These are phyloP conservation scores for Camelina neglecta DNA, from an alignment of 345 rosid genomes.

Conservation along the genomic window DNA sequence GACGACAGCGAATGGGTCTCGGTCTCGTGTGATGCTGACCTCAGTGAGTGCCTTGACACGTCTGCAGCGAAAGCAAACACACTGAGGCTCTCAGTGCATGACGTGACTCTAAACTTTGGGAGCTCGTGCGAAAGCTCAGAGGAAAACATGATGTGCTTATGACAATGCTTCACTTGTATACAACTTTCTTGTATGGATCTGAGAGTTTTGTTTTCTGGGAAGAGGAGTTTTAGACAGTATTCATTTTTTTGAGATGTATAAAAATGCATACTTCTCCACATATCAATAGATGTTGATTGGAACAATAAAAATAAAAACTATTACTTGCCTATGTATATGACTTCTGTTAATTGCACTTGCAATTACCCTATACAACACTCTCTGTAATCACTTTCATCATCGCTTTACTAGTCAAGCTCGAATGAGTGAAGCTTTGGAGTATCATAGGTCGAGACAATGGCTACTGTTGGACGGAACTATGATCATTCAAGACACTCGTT, in stretches of 20 bases:
- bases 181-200: conserved; percentile 18
- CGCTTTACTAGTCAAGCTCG: too few relatives aligned
- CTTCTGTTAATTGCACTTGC: background rate
- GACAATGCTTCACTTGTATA: conserved; percentile 22
- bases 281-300: conserved; percentile 31
- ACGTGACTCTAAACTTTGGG: conserved; percentile 63
- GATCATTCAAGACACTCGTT: too few relatives aligned
- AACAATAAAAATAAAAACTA: background rate
- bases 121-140: conserved; percentile 94
- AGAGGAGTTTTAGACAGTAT: conserved; percentile 33
- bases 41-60: conserved; percentile 78
- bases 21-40: conserved; percentile 81
- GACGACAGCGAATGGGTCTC: conserved; percentile 87
- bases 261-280: conserved; percentile 31
- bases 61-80: conserved; percentile 46
- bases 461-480: too few relatives aligned
- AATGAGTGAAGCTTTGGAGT: too few relatives aligned
- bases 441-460: too few relatives aligned
- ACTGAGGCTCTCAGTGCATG: conserved; percentile 72
- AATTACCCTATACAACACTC: too few relatives aligned
- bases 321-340: background rate
- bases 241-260: conserved; percentile 26
- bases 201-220: conserved; percentile 25
- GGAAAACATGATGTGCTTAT: conserved; percentile 49
- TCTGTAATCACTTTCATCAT: too few relatives aligned